Conservation (phyloP, 106 monocot genomes). For the Chionographis japonica region DNA sequence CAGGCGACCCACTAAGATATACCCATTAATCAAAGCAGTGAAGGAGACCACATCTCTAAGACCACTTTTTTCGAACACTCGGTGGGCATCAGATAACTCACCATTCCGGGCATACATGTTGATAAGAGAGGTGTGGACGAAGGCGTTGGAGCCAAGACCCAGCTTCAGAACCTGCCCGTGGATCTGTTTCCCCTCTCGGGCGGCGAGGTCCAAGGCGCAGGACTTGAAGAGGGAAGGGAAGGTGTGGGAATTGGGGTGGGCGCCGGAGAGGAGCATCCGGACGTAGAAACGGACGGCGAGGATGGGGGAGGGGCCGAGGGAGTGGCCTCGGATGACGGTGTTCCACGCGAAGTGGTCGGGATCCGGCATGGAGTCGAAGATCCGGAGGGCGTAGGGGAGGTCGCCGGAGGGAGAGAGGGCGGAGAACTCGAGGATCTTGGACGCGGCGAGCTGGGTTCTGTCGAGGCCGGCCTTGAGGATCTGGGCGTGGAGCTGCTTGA, state of each 20-base stretch:
- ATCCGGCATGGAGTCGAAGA: slow-evolving; percentile 2
- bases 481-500: slow-evolving; percentile 20
- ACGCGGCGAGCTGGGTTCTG: background rate
- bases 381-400: slow-evolving; percentile 4
- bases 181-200: background rate
- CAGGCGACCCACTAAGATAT: too few relatives aligned
- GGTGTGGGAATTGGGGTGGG: slow-evolving; percentile 19
- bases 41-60: slow-evolving; percentile 16
- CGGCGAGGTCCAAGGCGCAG: background rate
- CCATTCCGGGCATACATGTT: slow-evolving; percentile 10
- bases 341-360: slow-evolving; percentile 14
- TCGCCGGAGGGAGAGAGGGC: background rate
- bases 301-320: background rate
- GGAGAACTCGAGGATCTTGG: slow-evolving; percentile 13
- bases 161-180: slow-evolving; percentile 5
- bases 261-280: background rate
- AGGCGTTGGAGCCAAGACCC: background rate
- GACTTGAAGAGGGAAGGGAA: slow-evolving; percentile 25
- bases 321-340: slow-evolving; percentile 6
- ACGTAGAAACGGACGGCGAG: background rate
- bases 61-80: slow-evolving; percentile 3
- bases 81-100: background rate
- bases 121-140: slow-evolving; percentile 11
- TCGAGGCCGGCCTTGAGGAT: slow-evolving; percentile 6
- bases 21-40: slow-evolving; percentile 13